These are phyloP conservation scores for Aspergillus indologenus DNA, from an alignment of 495 filamentous ascomycete genomes.

Conservation along the genomic window DNA sequence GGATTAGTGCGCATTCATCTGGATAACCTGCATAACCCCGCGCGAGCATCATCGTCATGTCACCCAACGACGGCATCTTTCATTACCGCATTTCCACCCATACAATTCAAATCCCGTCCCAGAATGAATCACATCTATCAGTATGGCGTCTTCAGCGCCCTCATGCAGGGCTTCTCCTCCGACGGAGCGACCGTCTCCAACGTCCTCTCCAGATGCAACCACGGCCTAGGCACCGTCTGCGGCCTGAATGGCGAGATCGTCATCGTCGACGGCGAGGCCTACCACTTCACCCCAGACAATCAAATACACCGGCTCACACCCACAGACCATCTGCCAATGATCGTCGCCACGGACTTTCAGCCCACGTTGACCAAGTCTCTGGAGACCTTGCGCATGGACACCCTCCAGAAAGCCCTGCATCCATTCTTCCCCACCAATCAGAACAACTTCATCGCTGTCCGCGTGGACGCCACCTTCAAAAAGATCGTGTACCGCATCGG, in stretches of 20 bases:
- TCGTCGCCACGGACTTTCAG: slow-evolving; percentile 12
- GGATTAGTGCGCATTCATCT: no score
- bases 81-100: background rate
- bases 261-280: slow-evolving; percentile 44
- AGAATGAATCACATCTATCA: slow-evolving; percentile 44
- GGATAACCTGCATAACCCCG: no score
- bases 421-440: slow-evolving; percentile 15
- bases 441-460: slow-evolving; percentile 18
- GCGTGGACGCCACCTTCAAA: slow-evolving; percentile 1
- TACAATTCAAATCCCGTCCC: no score
- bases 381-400: background rate
- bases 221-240: slow-evolving; percentile 51
- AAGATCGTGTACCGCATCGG: slow-evolving; percentile 10
- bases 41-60: no score
- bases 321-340: slow-evolving; percentile 5
- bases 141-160: slow-evolving; percentile 47
- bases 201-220: slow-evolving; percentile 41
- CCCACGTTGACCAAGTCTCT: slow-evolving; percentile 9
- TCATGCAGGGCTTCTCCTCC: slow-evolving; percentile 50
- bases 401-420: slow-evolving; percentile 6
- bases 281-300: slow-evolving; percentile 30
- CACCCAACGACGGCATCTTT: no score
- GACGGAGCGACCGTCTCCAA: slow-evolving; percentile 36
- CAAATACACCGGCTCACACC: background rate
- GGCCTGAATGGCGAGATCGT: slow-evolving; percentile 52